Conservation (phyloP, 352 stramenopile species). For the Pythium biforme region DNA sequence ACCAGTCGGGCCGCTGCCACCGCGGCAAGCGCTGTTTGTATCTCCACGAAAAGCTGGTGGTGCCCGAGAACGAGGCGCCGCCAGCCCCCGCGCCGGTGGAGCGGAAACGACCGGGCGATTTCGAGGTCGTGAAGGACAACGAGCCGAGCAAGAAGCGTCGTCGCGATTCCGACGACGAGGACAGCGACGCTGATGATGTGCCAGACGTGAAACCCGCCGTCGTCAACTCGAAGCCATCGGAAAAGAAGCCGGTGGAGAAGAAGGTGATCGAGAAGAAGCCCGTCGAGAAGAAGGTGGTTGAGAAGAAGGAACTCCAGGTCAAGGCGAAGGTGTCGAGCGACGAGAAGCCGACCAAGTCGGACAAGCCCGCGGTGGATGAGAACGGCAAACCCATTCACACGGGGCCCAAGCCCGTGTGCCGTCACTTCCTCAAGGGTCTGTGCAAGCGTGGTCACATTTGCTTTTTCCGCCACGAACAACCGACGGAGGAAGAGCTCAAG, state of each 20-base stretch:
- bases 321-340: constrained; percentile 27
- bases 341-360: not conserved
- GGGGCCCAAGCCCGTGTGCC: constrained; percentile 22
- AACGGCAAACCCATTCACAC: constrained; percentile 22
- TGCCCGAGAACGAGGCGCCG: constrained; percentile 6
- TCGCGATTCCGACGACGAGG: constrained; percentile 11
- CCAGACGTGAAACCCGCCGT: not conserved
- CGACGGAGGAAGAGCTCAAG: constrained; percentile 31
- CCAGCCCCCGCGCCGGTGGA: constrained; percentile 9
- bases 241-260: constrained; percentile 12
- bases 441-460: constrained; percentile 39
- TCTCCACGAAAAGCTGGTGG: constrained; percentile 53
- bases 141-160: constrained; percentile 20
- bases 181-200: constrained; percentile 4
- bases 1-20: constrained; percentile 77
- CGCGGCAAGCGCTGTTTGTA: constrained; percentile 68
- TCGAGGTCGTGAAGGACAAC: constrained; percentile 24
- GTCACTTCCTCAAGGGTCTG: constrained; percentile 31
- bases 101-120: constrained; percentile 14
- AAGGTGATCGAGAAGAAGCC: constrained; percentile 24
- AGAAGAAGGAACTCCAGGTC: constrained; percentile 18
- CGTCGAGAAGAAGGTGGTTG: constrained; percentile 33
- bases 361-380: not conserved
- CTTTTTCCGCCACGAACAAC: constrained; percentile 31
- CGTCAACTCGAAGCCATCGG: constrained; percentile 12